These are phyloP conservation scores for Puccinia triticina DNA, from an alignment of 1,284 basidiomycete species.

Conservation along the genomic window DNA sequence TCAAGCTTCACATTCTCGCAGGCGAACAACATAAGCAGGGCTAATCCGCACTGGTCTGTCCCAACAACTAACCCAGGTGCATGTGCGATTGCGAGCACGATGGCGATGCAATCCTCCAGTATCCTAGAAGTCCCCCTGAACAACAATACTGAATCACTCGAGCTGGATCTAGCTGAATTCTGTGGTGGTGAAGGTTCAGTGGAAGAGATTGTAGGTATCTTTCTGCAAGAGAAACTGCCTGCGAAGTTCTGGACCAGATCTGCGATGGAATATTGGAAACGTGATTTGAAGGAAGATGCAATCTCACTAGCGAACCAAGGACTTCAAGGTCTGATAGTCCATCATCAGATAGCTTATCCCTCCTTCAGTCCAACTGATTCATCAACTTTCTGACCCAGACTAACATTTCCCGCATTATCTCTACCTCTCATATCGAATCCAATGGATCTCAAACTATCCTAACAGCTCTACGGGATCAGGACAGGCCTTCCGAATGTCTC, in stretches of 20 bases:
- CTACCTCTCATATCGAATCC: background rate
- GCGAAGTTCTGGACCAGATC: conserved; percentile 43
- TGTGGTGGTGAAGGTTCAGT: conserved; percentile 43
- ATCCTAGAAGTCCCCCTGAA: conserved; percentile 47
- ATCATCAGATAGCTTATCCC: background rate
- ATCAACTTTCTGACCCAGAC: background rate
- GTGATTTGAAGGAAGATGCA: conserved; percentile 33
- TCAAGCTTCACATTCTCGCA: too few relatives aligned
- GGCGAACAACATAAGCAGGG: too few relatives aligned
- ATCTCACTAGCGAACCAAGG: conserved; percentile 43
- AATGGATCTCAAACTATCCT: background rate
- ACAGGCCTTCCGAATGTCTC: conserved; percentile 32
- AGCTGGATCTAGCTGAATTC: conserved; percentile 43
- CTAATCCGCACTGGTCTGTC: too few relatives aligned
- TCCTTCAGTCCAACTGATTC: conserved; percentile 11
- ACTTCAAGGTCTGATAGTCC: conserved; percentile 8
- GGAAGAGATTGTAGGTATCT: conserved; percentile 44
- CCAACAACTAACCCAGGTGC: too few relatives aligned
- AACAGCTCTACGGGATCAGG: conserved; percentile 43
- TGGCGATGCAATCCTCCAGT: conserved; percentile 16
- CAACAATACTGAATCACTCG: conserved; percentile 49
- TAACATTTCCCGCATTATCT: background rate
- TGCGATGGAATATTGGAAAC: conserved; percentile 49
- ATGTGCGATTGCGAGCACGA: too few relatives aligned
- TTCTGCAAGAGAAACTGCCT: conserved; percentile 35